Evolutionary conservation across 2,329 filamentous ascomycete genomes (phyloP), one percentile per base, ranked within the genome.

Genomic region (Aspergillus clavatus): DNA sequence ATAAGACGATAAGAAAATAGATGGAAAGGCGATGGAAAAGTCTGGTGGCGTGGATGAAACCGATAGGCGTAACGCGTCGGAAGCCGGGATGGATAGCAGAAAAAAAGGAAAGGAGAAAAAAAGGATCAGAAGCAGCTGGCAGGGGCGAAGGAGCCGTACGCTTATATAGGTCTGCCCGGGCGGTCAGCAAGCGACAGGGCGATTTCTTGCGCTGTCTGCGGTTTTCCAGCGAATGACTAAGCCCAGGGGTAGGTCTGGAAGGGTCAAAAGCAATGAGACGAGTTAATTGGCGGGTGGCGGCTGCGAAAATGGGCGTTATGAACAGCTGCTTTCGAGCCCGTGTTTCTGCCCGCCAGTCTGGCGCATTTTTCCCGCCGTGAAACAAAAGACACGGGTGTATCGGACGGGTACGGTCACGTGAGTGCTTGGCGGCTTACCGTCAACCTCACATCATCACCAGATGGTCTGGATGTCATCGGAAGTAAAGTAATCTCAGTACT

Each of bases 281-380:
- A 41, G 53, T 46, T 68, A 59, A 65, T 67, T 69, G 66, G 62
- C 55, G 56, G 57, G 51, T 44, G 44, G 54, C 43, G 50, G 50
- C 38, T 47, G 50, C 49, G 40, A 59, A 66, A 70, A 66, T 57
- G 60, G 51, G 52, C 40, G 63, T 68, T 69, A 67, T 66, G 65
- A 68, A 64, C 55, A 60, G 58, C 60, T 53, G 62, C 57, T 67
- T 69, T 69, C 52, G 51, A 62, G 62, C 45, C 46, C 43, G 49
- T 56, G 52, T 58, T 63, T 60, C 52, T 53, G 47, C 46, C 46
- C 45, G 40, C 47, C 48, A 33, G 37, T 48, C 43, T 46, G 48
- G 37, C 31, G 24, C 27, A 14, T 23, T 44, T 43, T 37, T 27
- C 38, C 43, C 29, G 52, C 38, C 36, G 38, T 42, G 18, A 21